Evolutionary conservation across 148 eudicot genomes (phyloP).

Genomic region (Gaultheria prostrata): DNA sequence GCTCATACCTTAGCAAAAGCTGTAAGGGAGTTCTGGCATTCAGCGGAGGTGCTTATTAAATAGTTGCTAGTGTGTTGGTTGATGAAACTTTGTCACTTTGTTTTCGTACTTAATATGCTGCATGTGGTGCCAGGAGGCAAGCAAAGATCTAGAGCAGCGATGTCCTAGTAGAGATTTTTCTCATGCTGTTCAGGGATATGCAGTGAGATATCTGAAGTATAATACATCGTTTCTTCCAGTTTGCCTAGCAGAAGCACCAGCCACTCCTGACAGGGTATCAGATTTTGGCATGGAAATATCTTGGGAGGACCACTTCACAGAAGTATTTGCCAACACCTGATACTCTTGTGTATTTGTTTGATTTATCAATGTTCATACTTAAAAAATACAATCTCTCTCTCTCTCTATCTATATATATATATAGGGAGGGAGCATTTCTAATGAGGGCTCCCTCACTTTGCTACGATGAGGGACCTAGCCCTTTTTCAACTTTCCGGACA

Average conservation of each 20-base stretch:
- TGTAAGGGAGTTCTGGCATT: constrained; percentile 85
- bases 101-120: constrained; percentile 8
- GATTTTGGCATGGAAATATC: constrained; percentile 42
- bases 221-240: constrained; percentile 31
- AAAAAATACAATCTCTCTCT: not conserved
- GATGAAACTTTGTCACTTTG: constrained; percentile 8
- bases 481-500: too few relatives aligned
- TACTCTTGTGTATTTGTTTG: constrained; percentile 11
- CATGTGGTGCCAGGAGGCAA: constrained; percentile 33
- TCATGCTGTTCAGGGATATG: constrained; percentile 57
- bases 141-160: constrained; percentile 42
- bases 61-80: not conserved
- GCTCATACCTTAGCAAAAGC: constrained; percentile 69
- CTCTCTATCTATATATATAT: too few relatives aligned
- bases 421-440: too few relatives aligned
- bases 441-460: too few relatives aligned
- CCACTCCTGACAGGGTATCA: constrained; percentile 40
- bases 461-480: too few relatives aligned
- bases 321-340: constrained; percentile 42
- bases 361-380: not conserved
- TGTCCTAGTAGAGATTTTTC: constrained; percentile 29
- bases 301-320: constrained; percentile 62
- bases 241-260: constrained; percentile 43
- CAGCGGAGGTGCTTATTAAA: constrained; percentile 38
- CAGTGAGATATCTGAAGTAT: constrained; percentile 63